Percentiles rank a stretch among this genome's conserved stretches.
phyloP scores from a whole-genome alignment of 2,329 filamentous ascomycete genomes.

The Xylariaceae sp. region DNA sequence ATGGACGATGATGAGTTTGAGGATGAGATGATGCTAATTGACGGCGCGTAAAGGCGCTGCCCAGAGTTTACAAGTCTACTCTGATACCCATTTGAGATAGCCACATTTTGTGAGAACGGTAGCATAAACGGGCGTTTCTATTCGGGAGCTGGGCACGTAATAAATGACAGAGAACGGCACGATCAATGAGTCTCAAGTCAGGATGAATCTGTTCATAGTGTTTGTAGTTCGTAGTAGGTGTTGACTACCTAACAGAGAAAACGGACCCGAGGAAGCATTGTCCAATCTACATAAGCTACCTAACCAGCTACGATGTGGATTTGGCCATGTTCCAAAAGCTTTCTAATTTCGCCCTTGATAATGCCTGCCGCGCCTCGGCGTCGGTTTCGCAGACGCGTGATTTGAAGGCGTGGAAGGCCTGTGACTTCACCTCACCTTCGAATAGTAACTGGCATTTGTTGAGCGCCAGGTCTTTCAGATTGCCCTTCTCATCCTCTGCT shows the following conservation, averaged over 20 bases:
- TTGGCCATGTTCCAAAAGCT: constrained; percentile 93
- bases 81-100: background rate
- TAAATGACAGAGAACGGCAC: background rate
- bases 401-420: constrained; percentile 81
- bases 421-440: constrained; percentile 79
- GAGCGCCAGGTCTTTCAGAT: constrained; percentile 71
- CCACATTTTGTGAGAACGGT: background rate
- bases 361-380: constrained; percentile 73
- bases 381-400: constrained; percentile 92
- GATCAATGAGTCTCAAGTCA: background rate
- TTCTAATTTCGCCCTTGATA: constrained; percentile 82
- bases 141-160: background rate
- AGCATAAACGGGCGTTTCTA: background rate
- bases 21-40: constrained; percentile 50
- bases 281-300: constrained; percentile 18
- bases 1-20: constrained; percentile 50
- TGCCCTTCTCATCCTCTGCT: constrained; percentile 70
- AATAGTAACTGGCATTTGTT: constrained; percentile 85
- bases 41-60: constrained; percentile 15
- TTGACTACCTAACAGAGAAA: background rate
- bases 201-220: background rate
- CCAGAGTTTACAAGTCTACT: background rate
- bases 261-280: background rate
- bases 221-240: background rate
- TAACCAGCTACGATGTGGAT: constrained; percentile 36